Evolutionary conservation across 1,284 basidiomycete species (phyloP).

Genomic region (Ceratobasidium sp.): DNA sequence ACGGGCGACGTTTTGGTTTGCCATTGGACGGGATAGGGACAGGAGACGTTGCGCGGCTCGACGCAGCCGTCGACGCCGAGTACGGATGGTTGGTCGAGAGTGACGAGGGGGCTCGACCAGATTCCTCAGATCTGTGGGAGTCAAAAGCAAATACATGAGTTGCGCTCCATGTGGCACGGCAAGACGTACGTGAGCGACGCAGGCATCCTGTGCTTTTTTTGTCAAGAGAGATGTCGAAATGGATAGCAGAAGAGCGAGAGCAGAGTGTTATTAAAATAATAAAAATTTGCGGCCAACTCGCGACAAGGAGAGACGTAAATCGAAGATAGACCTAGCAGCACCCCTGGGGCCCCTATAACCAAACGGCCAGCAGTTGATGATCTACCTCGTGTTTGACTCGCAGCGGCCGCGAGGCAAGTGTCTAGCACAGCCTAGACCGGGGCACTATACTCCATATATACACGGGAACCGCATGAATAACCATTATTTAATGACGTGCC

Average conservation of each 20-base stretch:
- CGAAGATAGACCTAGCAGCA: not conserved
- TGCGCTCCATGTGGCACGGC: not conserved
- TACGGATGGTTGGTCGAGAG: not conserved
- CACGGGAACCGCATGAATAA: not conserved
- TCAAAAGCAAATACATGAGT: not conserved
- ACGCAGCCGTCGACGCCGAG: not conserved
- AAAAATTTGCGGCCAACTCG: not conserved
- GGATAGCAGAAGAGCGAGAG: not conserved
- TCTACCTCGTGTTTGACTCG: conserved; percentile 19
- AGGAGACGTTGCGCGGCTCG: conserved; percentile 17
- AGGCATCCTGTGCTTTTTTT: not conserved
- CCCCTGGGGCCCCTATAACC: not conserved
- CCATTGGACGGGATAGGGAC: not conserved
- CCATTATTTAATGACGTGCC: no score
- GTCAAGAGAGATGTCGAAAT: not conserved
- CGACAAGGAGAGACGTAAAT: conserved; percentile 5
- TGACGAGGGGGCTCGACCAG: not conserved
- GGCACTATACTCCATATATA: not conserved
- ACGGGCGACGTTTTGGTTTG: conserved; percentile 11
- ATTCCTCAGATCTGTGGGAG: conserved; percentile 11
- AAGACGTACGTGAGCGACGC: conserved; percentile 6
- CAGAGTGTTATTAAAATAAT: not conserved
- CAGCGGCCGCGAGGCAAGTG: not conserved
- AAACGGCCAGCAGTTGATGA: conserved; percentile 6
- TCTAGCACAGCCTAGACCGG: not conserved